Percentiles rank a stretch among this genome's conserved stretches.
Conservation (phyloP, 805 yeast species). For the Lipomyces sp. region DNA sequence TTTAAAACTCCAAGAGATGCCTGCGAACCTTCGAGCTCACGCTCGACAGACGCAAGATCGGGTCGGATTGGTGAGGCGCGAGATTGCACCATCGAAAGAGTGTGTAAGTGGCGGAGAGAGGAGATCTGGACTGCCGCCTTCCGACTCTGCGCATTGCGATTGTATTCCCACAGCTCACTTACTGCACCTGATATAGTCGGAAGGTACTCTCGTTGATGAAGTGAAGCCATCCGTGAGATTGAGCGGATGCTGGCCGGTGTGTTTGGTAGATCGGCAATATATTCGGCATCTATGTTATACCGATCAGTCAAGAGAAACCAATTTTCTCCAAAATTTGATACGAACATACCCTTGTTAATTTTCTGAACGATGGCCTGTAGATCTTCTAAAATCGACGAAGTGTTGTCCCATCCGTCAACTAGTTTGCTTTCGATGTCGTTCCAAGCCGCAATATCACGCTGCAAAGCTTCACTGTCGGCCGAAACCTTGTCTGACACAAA, state of each 20-base stretch:
- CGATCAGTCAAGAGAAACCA: background rate
- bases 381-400: slow-evolving; percentile 39
- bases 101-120: slow-evolving; percentile 30
- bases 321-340: background rate
- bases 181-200: slow-evolving; percentile 39
- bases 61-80: slow-evolving; percentile 41
- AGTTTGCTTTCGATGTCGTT: slow-evolving; percentile 17
- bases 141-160: slow-evolving; percentile 34
- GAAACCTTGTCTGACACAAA: slow-evolving; percentile 35
- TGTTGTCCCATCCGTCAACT: slow-evolving; percentile 9
- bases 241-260: slow-evolving; percentile 35
- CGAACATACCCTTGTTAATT: slow-evolving; percentile 29
- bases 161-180: slow-evolving; percentile 36
- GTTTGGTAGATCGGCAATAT: slow-evolving; percentile 36
- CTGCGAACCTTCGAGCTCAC: slow-evolving; percentile 41
- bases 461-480: slow-evolving; percentile 26
- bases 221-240: slow-evolving; percentile 33
- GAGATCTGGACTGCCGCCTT: slow-evolving; percentile 30
- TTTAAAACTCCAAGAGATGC: slow-evolving; percentile 43
- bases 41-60: slow-evolving; percentile 39
- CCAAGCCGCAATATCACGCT: slow-evolving; percentile 27
- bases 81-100: slow-evolving; percentile 40
- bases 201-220: slow-evolving; percentile 44
- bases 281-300: slow-evolving; percentile 35
- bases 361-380: slow-evolving; percentile 39